Conservation (phyloP, 108 stramenopile species). For the Nitzschia sp. region DNA sequence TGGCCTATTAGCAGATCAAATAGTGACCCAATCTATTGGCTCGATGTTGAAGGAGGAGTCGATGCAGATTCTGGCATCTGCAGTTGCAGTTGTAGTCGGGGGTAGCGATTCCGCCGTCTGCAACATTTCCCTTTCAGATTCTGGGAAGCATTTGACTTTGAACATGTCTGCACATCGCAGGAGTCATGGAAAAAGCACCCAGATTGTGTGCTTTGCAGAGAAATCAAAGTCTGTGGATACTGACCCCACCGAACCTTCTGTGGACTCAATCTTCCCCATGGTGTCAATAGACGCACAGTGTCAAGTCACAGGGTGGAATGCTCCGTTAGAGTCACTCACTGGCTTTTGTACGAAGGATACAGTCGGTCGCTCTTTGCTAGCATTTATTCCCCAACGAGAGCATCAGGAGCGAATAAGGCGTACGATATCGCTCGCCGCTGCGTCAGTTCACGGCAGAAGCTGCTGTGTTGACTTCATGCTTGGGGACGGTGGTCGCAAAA, state of each 20-base stretch:
- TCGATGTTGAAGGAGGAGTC: not conserved
- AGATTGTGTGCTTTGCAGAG: not conserved
- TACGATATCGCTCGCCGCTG: not conserved
- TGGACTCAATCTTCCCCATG: slow-evolving; percentile 5
- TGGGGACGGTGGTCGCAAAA: not conserved
- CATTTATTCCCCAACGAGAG: not conserved
- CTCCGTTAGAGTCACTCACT: not conserved
- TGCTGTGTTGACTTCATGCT: slow-evolving; percentile 1
- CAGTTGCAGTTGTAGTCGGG: not conserved
- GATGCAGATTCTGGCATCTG: not conserved
- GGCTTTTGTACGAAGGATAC: not conserved
- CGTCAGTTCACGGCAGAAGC: not conserved
- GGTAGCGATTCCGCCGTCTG: not conserved
- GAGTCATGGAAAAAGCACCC: not conserved
- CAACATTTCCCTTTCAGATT: not conserved
- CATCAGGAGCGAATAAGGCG: not conserved
- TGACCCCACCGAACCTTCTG: not conserved
- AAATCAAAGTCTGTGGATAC: not conserved
- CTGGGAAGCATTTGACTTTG: not conserved
- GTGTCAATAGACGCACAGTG: not conserved
- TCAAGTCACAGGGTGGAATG: not conserved
- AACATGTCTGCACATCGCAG: not conserved
- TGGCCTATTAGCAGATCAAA: not conserved
- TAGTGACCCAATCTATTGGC: not conserved
- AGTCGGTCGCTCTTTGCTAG: not conserved